A percentile compares a stretch with the other conserved stretches of the same genome.
These are phyloP conservation scores for Kwoniella dendrophila DNA, from an alignment of 768 basidiomycete species.

Conservation along the genomic window DNA sequence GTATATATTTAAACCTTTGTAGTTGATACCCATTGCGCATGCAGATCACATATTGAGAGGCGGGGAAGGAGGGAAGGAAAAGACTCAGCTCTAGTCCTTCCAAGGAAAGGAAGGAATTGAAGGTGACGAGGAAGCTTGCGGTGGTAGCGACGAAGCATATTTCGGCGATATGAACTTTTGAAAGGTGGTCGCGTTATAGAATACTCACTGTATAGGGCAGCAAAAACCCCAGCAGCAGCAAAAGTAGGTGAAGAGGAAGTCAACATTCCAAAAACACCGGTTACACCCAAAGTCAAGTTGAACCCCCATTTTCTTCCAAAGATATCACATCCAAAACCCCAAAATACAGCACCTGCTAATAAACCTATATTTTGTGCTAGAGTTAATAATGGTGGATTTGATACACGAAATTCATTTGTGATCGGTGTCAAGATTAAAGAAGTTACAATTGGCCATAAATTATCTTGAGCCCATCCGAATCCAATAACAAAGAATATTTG, in stretches of 20 bases:
- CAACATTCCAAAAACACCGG: slow-evolving; percentile 67
- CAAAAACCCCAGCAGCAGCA: slow-evolving; percentile 60
- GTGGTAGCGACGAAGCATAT: too few relatives aligned
- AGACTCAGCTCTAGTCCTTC: too few relatives aligned
- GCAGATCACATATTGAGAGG: too few relatives aligned
- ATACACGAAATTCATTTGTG: slow-evolving; percentile 65
- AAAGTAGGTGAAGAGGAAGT: slow-evolving; percentile 68
- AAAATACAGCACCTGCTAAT: slow-evolving; percentile 58
- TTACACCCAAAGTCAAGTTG: slow-evolving; percentile 71
- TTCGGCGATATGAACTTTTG: too few relatives aligned
- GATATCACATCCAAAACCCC: slow-evolving; percentile 39
- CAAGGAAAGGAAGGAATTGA: too few relatives aligned
- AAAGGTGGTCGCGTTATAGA: not conserved
- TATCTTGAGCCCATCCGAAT: slow-evolving; percentile 48
- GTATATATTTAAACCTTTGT: too few relatives aligned
- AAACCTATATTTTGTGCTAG: slow-evolving; percentile 74
- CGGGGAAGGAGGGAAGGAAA: too few relatives aligned
- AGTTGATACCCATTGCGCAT: too few relatives aligned
- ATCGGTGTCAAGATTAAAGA: slow-evolving; percentile 69
- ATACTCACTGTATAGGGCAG: slow-evolving; percentile 34
- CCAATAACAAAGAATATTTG: slow-evolving; percentile 42
- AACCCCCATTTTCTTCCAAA: slow-evolving; percentile 62
- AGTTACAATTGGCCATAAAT: slow-evolving; percentile 62
- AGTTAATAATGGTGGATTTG: slow-evolving; percentile 66
- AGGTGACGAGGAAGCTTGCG: too few relatives aligned